Conservation (phyloP, 208 protist species). For the Tritrichomonas foetus region DNA sequence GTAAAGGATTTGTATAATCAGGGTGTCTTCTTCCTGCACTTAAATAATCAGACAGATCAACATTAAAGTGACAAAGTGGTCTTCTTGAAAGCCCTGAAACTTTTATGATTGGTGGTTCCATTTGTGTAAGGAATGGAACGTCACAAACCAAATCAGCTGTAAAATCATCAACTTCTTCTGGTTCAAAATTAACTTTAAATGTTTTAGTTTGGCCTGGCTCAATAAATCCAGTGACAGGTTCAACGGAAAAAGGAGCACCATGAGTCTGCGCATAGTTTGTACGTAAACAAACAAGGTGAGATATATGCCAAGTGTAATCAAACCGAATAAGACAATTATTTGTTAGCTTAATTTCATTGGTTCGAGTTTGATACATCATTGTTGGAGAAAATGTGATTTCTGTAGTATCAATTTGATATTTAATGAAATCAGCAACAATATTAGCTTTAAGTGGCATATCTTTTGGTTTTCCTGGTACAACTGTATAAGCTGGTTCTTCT, state of each 20-base stretch:
- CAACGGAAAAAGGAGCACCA: slow-evolving; percentile 64
- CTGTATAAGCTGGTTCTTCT: background rate
- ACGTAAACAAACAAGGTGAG: background rate
- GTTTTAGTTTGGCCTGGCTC: slow-evolving; percentile 56
- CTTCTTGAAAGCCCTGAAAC: slow-evolving; percentile 72
- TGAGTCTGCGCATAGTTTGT: background rate
- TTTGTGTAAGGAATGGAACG: background rate
- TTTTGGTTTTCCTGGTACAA: background rate
- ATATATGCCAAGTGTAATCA: background rate
- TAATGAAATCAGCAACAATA: background rate
- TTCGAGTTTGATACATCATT: background rate
- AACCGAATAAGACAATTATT: background rate
- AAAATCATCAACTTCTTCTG: slow-evolving; percentile 62
- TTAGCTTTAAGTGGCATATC: background rate
- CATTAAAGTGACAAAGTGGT: slow-evolving; percentile 85
- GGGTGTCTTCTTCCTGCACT: slow-evolving; percentile 56
- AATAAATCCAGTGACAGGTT: slow-evolving; percentile 64
- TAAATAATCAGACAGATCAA: slow-evolving; percentile 76
- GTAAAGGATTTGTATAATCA: background rate
- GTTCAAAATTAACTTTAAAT: slow-evolving; percentile 73
- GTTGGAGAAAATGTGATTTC: slow-evolving; percentile 22
- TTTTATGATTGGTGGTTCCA: slow-evolving; percentile 54
- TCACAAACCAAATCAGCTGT: background rate
- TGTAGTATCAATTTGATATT: background rate
- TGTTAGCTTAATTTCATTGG: background rate